A percentile compares a stretch with the other conserved stretches of the same genome.
These are phyloP conservation scores for Thelonectria discophora DNA, from an alignment of 2,329 filamentous ascomycete species.

Conservation along the genomic window DNA sequence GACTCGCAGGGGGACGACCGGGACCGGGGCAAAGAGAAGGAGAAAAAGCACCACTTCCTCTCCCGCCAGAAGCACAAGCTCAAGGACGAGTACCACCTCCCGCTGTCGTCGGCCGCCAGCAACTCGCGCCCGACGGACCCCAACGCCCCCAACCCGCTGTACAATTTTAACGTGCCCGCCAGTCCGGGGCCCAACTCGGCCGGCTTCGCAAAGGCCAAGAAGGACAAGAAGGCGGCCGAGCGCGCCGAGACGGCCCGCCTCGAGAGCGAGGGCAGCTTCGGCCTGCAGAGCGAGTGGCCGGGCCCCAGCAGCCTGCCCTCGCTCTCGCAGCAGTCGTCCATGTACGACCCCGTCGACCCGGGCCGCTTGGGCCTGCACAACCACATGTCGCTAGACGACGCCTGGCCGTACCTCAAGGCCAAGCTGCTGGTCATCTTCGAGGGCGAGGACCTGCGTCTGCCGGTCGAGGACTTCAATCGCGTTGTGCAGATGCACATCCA, in stretches of 20 bases:
- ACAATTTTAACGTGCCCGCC: conserved; percentile 79
- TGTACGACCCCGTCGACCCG: conserved; percentile 64
- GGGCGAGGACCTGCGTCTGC: conserved; percentile 80
- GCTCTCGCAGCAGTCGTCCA: conserved; percentile 52
- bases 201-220: conserved; percentile 83
- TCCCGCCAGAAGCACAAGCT: conserved; percentile 83
- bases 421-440: conserved; percentile 82
- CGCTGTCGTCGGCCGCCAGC: conserved; percentile 78
- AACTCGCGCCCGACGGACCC: conserved; percentile 81
- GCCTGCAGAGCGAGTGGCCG: conserved; percentile 58
- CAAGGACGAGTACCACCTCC: conserved; percentile 77
- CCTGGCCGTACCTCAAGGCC: conserved; percentile 82
- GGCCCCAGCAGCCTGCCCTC: conserved; percentile 62
- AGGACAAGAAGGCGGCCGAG: conserved; percentile 84
- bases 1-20: conserved; percentile 60
- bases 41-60: conserved; percentile 82
- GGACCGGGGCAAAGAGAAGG: conserved; percentile 69
- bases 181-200: conserved; percentile 72
- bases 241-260: conserved; percentile 60
- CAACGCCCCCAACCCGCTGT: conserved; percentile 76
- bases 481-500: conserved; percentile 82
- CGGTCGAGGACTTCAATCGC: conserved; percentile 84
- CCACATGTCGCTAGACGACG: conserved; percentile 79
- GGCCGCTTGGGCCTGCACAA: conserved; percentile 67
- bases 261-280: conserved; percentile 60